phyloP scores from a whole-genome alignment of 129 eudicot species.

The Ambrosia trifida region DNA sequence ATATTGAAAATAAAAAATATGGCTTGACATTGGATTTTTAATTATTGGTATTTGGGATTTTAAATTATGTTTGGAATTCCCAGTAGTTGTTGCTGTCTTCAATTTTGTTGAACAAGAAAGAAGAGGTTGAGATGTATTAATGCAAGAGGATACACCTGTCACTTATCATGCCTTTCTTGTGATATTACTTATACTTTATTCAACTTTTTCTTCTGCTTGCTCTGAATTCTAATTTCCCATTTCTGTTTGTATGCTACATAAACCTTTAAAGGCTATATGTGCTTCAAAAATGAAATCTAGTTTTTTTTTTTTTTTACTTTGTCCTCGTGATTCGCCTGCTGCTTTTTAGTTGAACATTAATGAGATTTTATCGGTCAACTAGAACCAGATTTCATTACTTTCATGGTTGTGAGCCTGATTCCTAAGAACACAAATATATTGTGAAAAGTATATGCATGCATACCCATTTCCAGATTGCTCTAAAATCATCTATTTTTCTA shows the following conservation, averaged over 20 bases:
- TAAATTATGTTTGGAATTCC: neutral
- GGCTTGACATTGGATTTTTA: neutral
- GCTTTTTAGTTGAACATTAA: conserved; percentile 62
- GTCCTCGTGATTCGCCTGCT: conserved; percentile 53
- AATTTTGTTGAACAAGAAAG: conserved; percentile 30
- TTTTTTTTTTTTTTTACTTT: conserved; percentile 30
- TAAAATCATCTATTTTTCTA: neutral
- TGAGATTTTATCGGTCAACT: conserved; percentile 35
- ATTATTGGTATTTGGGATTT: conserved; percentile 8
- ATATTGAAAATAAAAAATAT: neutral
- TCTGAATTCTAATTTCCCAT: conserved; percentile 3
- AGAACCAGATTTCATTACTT: conserved; percentile 20
- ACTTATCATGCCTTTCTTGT: conserved; percentile 47
- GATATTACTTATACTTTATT: conserved; percentile 40
- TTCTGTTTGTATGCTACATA: conserved; percentile 38
- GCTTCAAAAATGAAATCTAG: conserved; percentile 17
- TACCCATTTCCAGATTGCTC: conserved; percentile 18
- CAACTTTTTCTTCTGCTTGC: conserved; percentile 15
- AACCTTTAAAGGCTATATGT: conserved; percentile 22
- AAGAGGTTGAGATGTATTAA: neutral
- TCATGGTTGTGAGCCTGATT: neutral
- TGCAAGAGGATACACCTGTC: conserved; percentile 16
- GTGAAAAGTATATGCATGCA: conserved; percentile 18
- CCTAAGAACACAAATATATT: neutral
- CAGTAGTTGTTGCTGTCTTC: conserved; percentile 25